These are phyloP conservation scores for Trypethelium eluteriae DNA, from an alignment of 495 filamentous ascomycete species.

Conservation along the genomic window DNA sequence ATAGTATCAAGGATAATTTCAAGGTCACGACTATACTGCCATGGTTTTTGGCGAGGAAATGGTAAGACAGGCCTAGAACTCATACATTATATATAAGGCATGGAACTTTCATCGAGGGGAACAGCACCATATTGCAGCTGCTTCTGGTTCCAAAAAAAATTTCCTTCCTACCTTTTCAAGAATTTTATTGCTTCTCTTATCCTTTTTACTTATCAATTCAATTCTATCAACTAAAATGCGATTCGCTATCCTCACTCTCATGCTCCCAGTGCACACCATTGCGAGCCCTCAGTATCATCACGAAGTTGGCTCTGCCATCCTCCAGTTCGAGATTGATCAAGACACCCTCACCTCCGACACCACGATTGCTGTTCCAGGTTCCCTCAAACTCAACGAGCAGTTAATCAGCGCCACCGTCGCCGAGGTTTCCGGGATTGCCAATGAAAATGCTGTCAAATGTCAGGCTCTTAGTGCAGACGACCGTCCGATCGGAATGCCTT, in stretches of 20 bases:
- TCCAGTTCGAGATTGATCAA: background rate
- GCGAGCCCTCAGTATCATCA: background rate
- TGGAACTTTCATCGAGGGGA: background rate
- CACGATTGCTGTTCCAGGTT: background rate
- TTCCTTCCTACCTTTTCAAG: background rate
- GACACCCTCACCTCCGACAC: slow-evolving; percentile 6
- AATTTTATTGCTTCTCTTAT: too few relatives aligned
- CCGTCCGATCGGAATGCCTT: background rate
- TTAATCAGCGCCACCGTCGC: background rate
- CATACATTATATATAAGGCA: background rate
- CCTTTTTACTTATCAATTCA: background rate
- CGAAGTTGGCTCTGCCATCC: slow-evolving; percentile 2
- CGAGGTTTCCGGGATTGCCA: background rate
- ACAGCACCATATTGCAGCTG: background rate
- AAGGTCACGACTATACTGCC: too few relatives aligned
- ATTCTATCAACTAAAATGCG: background rate
- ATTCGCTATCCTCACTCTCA: background rate
- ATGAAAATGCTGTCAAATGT: background rate
- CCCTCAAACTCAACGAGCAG: background rate
- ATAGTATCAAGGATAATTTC: too few relatives aligned
- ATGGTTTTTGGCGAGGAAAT: background rate
- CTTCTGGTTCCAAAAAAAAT: background rate
- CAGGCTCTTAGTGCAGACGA: background rate
- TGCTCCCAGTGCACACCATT: background rate
- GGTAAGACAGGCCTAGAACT: background rate